A percentile compares a stretch with the other conserved stretches of the same genome.
These are phyloP conservation scores for Spergularia azorica DNA, from an alignment of 179 eudicot species.

Conservation along the genomic window DNA sequence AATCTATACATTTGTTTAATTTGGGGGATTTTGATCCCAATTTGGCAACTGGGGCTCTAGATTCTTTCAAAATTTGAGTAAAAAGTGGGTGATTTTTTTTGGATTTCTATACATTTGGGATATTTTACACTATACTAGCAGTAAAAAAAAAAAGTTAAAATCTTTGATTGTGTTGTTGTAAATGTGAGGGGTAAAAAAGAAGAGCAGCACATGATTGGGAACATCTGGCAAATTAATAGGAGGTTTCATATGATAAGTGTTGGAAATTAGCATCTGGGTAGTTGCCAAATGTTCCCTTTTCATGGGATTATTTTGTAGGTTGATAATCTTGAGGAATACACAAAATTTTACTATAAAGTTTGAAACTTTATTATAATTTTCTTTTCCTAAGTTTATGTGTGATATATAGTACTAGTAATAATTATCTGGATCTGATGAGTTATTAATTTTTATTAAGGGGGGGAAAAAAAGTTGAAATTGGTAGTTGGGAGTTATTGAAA, in stretches of 20 bases:
- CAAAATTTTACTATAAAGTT: background rate
- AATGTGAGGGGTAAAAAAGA: background rate
- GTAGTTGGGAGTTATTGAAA: conserved; percentile 35
- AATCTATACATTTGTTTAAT: conserved; percentile 2
- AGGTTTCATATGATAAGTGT: conserved; percentile 28
- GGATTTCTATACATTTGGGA: background rate
- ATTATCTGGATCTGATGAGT: conserved; percentile 39
- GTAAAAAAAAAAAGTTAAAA: conserved; percentile 1
- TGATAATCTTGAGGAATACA: conserved; percentile 7
- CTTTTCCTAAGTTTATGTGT: background rate
- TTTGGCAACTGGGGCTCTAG: conserved; percentile 23
- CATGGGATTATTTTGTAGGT: conserved; percentile 22
- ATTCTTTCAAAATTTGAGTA: background rate
- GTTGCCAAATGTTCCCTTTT: conserved; percentile 42
- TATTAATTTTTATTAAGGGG: background rate
- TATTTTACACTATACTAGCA: background rate
- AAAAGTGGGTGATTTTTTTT: background rate
- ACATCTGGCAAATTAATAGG: conserved; percentile 40
- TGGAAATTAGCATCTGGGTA: conserved; percentile 26
- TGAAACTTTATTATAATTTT: background rate
- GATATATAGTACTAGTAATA: no score
- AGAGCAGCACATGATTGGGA: conserved; percentile 22
- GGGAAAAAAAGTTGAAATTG: conserved; percentile 8
- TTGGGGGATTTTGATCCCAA: conserved; percentile 26
- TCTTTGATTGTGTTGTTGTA: conserved; percentile 24